Percentiles rank a stretch among this genome's conserved stretches.
Conservation (phyloP, 148 eudicot genomes). For the Polygonum aviculare region DNA sequence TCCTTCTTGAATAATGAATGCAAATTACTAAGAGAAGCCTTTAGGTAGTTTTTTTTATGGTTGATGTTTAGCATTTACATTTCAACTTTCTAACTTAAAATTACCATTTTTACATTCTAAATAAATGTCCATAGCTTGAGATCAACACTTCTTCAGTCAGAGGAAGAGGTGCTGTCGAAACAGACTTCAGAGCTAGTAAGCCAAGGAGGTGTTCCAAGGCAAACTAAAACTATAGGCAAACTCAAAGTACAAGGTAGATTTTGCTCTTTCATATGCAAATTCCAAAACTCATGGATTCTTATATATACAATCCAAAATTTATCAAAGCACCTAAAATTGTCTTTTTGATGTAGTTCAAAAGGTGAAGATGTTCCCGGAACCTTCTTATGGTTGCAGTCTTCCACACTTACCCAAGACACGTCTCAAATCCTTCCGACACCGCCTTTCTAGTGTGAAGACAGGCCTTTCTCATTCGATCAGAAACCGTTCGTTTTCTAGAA, state of each 20-base stretch:
- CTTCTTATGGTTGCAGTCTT: conserved; percentile 45
- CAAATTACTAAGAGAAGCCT: conserved; percentile 27
- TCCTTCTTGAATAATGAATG: conserved; percentile 31
- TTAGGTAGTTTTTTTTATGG: conserved; percentile 18
- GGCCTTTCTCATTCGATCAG: conserved; percentile 19
- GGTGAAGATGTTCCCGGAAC: conserved; percentile 55
- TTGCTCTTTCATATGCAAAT: neutral
- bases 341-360: conserved; percentile 39
- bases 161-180: conserved; percentile 51
- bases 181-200: conserved; percentile 38
- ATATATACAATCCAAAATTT: neutral
- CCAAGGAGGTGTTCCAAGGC: conserved; percentile 38
- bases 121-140: conserved; percentile 29
- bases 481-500: conserved; percentile 13
- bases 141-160: conserved; percentile 53
- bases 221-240: conserved; percentile 55
- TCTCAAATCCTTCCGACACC: conserved; percentile 34
- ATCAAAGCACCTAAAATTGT: neutral
- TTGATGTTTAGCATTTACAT: neutral
- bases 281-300: neutral
- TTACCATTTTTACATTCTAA: neutral
- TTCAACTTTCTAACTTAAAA: neutral
- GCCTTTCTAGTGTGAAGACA: conserved; percentile 33
- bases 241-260: conserved; percentile 60
- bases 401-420: conserved; percentile 36